These are phyloP conservation scores for Sporobolomyces phaffii DNA, from an alignment of 768 basidiomycete species.

Conservation along the genomic window DNA sequence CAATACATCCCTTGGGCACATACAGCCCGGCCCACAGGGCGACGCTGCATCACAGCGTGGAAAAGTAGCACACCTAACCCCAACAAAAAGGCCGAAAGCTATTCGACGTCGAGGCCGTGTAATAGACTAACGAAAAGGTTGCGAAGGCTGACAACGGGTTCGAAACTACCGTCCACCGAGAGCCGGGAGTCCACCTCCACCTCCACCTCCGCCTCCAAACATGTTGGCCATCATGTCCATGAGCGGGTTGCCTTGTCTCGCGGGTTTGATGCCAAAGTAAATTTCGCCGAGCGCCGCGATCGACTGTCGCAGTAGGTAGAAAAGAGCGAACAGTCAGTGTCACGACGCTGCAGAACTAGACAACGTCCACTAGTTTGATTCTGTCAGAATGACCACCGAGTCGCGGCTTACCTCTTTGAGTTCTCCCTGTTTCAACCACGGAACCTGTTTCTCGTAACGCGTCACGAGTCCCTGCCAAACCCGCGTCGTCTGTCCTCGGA, in stretches of 20 bases:
- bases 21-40: too few relatives aligned
- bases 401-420: slow-evolving; percentile 40
- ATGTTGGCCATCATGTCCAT: slow-evolving; percentile 45
- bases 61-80: too few relatives aligned
- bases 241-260: slow-evolving; percentile 67
- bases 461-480: slow-evolving; percentile 75
- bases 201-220: slow-evolving; percentile 28
- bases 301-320: slow-evolving; percentile 50
- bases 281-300: slow-evolving; percentile 63
- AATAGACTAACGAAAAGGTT: too few relatives aligned
- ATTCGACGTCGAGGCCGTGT: too few relatives aligned
- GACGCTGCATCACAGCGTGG: too few relatives aligned
- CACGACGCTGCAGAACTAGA: too few relatives aligned
- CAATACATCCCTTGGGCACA: too few relatives aligned
- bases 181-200: slow-evolving; percentile 7
- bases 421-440: slow-evolving; percentile 42
- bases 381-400: not conserved
- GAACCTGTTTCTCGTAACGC: slow-evolving; percentile 71
- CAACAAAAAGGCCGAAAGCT: too few relatives aligned
- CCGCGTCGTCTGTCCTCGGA: slow-evolving; percentile 37
- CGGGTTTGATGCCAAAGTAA: slow-evolving; percentile 82
- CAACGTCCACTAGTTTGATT: too few relatives aligned
- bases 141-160: too few relatives aligned
- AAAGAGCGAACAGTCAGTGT: too few relatives aligned
- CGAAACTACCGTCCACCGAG: too few relatives aligned